Evolutionary conservation across 768 basidiomycete species (phyloP).

Genomic region (Piloderma croceum): DNA sequence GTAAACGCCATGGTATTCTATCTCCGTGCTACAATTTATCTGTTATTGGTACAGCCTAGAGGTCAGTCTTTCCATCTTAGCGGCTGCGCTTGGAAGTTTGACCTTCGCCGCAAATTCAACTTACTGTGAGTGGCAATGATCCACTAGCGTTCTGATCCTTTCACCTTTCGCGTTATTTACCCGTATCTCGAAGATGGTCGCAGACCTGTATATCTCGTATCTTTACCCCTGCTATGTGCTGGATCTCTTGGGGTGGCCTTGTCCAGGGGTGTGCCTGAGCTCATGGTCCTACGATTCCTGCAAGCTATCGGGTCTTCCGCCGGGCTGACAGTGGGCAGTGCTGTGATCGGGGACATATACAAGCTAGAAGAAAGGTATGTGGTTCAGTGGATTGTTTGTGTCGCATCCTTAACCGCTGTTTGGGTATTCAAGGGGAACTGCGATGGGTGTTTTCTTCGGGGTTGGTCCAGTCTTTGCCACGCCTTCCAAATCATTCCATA

Average conservation of each 20-base stretch:
- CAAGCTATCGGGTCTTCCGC: constrained; percentile 63
- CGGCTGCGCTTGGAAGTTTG: constrained; percentile 40
- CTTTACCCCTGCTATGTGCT: constrained; percentile 52
- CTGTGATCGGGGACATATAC: constrained; percentile 64
- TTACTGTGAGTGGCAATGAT: constrained; percentile 39
- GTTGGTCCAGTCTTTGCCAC: too few species aligned
- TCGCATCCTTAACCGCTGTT: too few species aligned
- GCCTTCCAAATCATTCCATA: too few species aligned
- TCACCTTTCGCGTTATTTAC: constrained; percentile 5
- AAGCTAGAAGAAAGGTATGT: constrained; percentile 55
- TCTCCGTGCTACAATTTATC: too few species aligned
- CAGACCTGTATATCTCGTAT: constrained; percentile 50
- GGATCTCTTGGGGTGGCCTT: constrained; percentile 57
- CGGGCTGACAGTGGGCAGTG: constrained; percentile 50
- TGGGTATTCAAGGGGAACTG: too few species aligned
- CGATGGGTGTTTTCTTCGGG: constrained; percentile 54
- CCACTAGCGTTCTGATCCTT: too few species aligned
- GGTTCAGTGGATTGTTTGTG: too few species aligned
- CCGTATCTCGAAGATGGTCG: constrained; percentile 50
- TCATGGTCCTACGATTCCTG: constrained; percentile 59
- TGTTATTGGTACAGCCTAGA: constrained; percentile 44
- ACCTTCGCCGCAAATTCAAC: constrained; percentile 48
- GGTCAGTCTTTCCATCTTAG: constrained; percentile 46
- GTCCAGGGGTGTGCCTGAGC: constrained; percentile 34
- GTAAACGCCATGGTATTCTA: constrained; percentile 25